A percentile compares a stretch with the other conserved stretches of the same genome.
These are phyloP conservation scores for Ceratocystis ficicola DNA, from an alignment of 2,329 filamentous ascomycete species.

Conservation along the genomic window DNA sequence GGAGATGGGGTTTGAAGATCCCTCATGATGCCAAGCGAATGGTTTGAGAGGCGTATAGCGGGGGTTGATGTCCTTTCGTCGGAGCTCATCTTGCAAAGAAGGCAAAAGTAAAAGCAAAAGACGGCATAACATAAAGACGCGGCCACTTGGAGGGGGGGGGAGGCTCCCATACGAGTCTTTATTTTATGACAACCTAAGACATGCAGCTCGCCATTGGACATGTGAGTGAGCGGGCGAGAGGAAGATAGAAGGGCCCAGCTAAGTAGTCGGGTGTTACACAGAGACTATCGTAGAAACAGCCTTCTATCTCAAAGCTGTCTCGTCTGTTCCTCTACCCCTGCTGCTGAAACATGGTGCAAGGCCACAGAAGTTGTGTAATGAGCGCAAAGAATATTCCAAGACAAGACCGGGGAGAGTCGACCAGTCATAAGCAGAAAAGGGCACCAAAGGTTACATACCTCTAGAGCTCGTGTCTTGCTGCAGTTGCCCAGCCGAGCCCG, in stretches of 20 bases:
- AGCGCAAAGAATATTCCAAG: slow-evolving; percentile 1
- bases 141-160: not conserved
- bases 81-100: not conserved
- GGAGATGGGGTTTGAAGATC: slow-evolving; percentile 7
- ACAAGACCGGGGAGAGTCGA: not conserved
- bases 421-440: not conserved
- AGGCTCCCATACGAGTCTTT: slow-evolving; percentile 1
- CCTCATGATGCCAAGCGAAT: slow-evolving; percentile 8
- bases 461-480: slow-evolving; percentile 9
- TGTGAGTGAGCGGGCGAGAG: not conserved
- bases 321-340: slow-evolving; percentile 11
- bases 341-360: slow-evolving; percentile 13
- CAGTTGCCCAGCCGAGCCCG: slow-evolving; percentile 2
- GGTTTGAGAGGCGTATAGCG: not conserved
- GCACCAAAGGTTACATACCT: slow-evolving; percentile 3
- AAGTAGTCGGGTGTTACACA: not conserved
- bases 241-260: not conserved
- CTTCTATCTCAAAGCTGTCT: not conserved
- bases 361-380: slow-evolving; percentile 8
- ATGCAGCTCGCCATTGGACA: slow-evolving; percentile 9
- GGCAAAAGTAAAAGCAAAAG: not conserved
- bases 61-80: not conserved
- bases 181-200: not conserved
- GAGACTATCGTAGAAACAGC: not conserved
- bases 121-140: not conserved